These are phyloP conservation scores for Athelia psychrophila DNA, from an alignment of 1,284 basidiomycete species.

Conservation along the genomic window DNA sequence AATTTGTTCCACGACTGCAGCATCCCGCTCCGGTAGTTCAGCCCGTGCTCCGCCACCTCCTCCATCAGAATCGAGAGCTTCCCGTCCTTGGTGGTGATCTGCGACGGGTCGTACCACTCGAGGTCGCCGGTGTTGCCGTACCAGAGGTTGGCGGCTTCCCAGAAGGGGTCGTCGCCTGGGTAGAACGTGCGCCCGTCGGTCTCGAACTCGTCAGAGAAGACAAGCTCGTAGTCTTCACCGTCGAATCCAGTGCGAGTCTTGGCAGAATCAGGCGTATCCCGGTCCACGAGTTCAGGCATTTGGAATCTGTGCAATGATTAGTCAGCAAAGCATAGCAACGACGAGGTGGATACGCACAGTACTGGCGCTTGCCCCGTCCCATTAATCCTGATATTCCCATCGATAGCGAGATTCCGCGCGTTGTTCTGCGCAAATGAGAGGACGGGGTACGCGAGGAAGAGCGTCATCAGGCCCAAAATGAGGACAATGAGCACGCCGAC, in stretches of 20 bases:
- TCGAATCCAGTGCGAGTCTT: slow-evolving; percentile 65
- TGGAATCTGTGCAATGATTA: slow-evolving; percentile 31
- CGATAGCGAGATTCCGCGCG: slow-evolving; percentile 48
- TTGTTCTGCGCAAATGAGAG: slow-evolving; percentile 49
- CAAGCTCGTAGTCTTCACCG: slow-evolving; percentile 59
- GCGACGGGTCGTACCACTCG: slow-evolving; percentile 81
- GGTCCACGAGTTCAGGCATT: slow-evolving; percentile 65
- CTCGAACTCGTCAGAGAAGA: slow-evolving; percentile 87
- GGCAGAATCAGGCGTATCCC: slow-evolving; percentile 58
- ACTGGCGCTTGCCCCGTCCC: slow-evolving; percentile 52
- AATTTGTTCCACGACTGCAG: slow-evolving; percentile 82
- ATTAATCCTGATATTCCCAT: slow-evolving; percentile 68
- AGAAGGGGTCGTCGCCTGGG: slow-evolving; percentile 67
- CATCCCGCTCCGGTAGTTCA: slow-evolving; percentile 70
- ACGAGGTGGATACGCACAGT: slow-evolving; percentile 15
- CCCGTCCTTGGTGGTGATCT: slow-evolving; percentile 72
- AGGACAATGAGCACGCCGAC: slow-evolving; percentile 53
- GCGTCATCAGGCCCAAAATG: slow-evolving; percentile 44
- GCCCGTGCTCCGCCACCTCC: slow-evolving; percentile 52
- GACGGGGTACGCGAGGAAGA: slow-evolving; percentile 83
- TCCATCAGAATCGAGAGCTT: slow-evolving; percentile 74
- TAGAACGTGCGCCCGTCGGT: slow-evolving; percentile 67
- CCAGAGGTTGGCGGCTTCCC: slow-evolving; percentile 64
- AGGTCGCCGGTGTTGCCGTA: slow-evolving; percentile 68
- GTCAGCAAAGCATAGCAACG: slow-evolving; percentile 11